phyloP scores from a whole-genome alignment of 352 stramenopile species.

The Aphanomyces astaci region DNA sequence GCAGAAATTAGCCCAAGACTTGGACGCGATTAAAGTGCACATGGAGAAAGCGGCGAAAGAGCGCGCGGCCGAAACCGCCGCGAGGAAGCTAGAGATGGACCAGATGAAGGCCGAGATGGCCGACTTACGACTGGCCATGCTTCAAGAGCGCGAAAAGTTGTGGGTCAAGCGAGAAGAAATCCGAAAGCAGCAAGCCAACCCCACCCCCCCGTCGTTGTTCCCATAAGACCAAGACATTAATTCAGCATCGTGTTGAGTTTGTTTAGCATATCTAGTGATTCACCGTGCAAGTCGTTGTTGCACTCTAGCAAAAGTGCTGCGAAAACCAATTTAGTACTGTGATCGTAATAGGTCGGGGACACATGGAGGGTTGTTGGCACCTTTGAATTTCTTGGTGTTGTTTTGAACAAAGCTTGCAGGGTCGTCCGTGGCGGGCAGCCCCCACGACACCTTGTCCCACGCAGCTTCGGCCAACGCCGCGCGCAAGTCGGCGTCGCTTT shows the following conservation, averaged over 20 bases:
- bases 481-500: background rate
- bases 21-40: background rate
- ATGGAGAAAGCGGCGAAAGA: background rate
- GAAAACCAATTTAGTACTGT: background rate
- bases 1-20: background rate
- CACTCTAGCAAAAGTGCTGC: conserved; percentile 13
- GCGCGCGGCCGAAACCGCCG: background rate
- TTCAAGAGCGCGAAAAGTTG: conserved; percentile 6
- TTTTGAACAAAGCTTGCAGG: background rate
- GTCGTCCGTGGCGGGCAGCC: background rate
- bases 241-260: conserved; percentile 7
- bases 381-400: background rate
- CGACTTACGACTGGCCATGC: conserved; percentile 10
- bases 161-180: conserved; percentile 20
- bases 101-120: conserved; percentile 14
- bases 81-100: conserved; percentile 14
- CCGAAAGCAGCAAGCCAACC: conserved; percentile 17
- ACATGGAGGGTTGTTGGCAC: background rate
- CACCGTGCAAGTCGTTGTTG: conserved; percentile 3
- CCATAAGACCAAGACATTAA: background rate
- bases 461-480: background rate
- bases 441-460: conserved; percentile 6
- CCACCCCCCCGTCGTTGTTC: conserved; percentile 10
- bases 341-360: no score
- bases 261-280: background rate